These are phyloP conservation scores for Perkinsus olseni DNA, from an alignment of 169 alveolate species.

Conservation along the genomic window DNA sequence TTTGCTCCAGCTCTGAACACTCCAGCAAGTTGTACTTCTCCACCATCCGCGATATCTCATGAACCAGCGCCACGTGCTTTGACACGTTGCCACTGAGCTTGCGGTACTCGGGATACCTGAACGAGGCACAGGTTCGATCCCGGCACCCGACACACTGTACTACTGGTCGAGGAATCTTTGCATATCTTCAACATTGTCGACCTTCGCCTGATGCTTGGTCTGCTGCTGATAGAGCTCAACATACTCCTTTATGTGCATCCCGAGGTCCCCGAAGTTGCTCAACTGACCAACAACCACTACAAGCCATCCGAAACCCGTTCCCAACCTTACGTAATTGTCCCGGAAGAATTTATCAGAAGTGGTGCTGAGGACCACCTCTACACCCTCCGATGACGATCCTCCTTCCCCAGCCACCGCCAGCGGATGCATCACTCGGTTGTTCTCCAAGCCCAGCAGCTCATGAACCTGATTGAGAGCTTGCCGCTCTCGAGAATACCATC, in stretches of 20 bases:
- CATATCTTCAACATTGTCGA: constrained; percentile 82
- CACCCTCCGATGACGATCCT: background rate
- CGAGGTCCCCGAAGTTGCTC: constrained; percentile 84
- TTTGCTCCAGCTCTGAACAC: constrained; percentile 67
- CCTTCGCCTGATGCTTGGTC: constrained; percentile 39
- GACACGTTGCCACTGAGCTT: constrained; percentile 74
- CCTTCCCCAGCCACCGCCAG: background rate
- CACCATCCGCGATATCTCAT: constrained; percentile 70
- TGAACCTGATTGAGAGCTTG: constrained; percentile 52
- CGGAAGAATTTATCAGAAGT: background rate
- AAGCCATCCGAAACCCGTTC: background rate
- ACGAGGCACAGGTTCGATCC: background rate
- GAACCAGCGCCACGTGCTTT: constrained; percentile 79
- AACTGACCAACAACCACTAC: background rate
- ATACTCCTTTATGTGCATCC: constrained; percentile 66
- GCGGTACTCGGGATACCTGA: constrained; percentile 72
- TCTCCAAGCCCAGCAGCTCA: constrained; percentile 75
- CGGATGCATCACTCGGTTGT: constrained; percentile 59
- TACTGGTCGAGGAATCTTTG: constrained; percentile 70
- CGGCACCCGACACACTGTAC: background rate
- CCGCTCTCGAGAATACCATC: background rate
- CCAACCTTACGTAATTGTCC: background rate
- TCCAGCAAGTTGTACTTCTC: constrained; percentile 68
- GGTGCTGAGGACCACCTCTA: background rate
- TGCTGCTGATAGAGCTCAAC: constrained; percentile 57